Base-by-base conservation (phyloP, 192 early-diverging fungal species). In the Backusella mclennaniae region DNA sequence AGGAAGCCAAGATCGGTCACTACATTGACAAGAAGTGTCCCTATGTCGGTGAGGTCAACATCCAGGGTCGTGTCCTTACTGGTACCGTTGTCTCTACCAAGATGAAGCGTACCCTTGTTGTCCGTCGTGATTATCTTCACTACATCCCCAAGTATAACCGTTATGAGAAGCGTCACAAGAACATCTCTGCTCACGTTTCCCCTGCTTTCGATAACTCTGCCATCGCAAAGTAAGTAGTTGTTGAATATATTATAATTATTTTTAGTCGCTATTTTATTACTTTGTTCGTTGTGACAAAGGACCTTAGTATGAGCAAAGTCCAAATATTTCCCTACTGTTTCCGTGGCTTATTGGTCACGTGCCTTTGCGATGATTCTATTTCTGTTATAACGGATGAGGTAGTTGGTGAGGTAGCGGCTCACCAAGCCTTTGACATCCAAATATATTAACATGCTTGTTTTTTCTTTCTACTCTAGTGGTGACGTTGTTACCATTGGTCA, bases 11-110 rank as follows among this genome's bases (percentile, higher is more conserved):
- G 85, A 92, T 92, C 83, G 98, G 98, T 77, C 90, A 88, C 88
- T 99, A 99, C 92, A 95, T 99, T 76, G 98, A 99, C 93, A 99
- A 97, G 91, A 99, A 99, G 94, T 99, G 98, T 90, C 98, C 98
- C 77, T 99, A 97, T 94, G 95, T 95, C 79, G 91, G 93, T 83
- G 90, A 93, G 85, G 95, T 82, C 56, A 93, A 92, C 83, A 98
- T 99, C 87, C 96, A 97, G 86, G 98, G 98, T 77, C 94, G 97
- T 84, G 97, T 99, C 86, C 86, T 99, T 69, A 92, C 91, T 69
- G 98, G 98, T 82, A 90, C 92, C 73, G 95, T 99, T 71, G 84
- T 90, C 75, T 96, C 95, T 77, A 93, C 87, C 90, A 98, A 97
- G 92, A 99, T 99, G 98, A 97, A 98, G 90, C 92, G 97, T 84